Percentiles rank a stretch among this genome's conserved stretches.
These are phyloP conservation scores for Antrodiella citrinella DNA, from an alignment of 768 basidiomycete genomes.

Conservation along the genomic window DNA sequence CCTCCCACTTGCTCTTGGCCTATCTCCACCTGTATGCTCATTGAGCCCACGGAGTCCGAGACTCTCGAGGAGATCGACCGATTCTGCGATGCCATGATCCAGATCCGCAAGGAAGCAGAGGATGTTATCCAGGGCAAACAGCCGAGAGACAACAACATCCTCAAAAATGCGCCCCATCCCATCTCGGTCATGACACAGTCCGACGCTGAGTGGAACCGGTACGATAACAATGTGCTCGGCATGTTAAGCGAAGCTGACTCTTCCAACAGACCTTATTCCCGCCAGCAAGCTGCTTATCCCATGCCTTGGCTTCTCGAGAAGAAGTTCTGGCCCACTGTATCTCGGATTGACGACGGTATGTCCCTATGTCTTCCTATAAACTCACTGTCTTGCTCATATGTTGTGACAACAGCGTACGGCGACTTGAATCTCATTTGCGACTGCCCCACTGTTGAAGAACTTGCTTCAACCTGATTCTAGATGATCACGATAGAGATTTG, in stretches of 20 bases:
- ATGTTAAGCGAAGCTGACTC: slow-evolving; percentile 1
- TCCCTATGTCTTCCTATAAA: slow-evolving; percentile 7
- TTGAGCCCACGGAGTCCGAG: slow-evolving; percentile 97
- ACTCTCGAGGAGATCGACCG: slow-evolving; percentile 88
- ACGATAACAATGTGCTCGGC: background rate
- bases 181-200: slow-evolving; percentile 62
- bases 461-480: slow-evolving; percentile 31
- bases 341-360: slow-evolving; percentile 89
- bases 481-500: slow-evolving; percentile 12
- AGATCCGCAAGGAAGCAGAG: slow-evolving; percentile 86
- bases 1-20: slow-evolving; percentile 99
- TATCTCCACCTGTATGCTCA: slow-evolving; percentile 92
- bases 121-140: slow-evolving; percentile 83
- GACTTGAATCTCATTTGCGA: slow-evolving; percentile 88
- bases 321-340: slow-evolving; percentile 97
- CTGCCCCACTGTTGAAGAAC: slow-evolving; percentile 80
- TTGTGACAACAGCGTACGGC: slow-evolving; percentile 63
- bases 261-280: slow-evolving; percentile 69
- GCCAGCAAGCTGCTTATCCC: slow-evolving; percentile 87
- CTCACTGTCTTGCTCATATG: too few species aligned
- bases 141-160: slow-evolving; percentile 82
- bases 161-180: slow-evolving; percentile 94
- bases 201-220: slow-evolving; percentile 84
- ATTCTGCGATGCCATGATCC: slow-evolving; percentile 99
- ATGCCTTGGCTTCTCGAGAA: slow-evolving; percentile 71